Conservation (phyloP, 331 rosid species). For the Malus hybrid region DNA sequence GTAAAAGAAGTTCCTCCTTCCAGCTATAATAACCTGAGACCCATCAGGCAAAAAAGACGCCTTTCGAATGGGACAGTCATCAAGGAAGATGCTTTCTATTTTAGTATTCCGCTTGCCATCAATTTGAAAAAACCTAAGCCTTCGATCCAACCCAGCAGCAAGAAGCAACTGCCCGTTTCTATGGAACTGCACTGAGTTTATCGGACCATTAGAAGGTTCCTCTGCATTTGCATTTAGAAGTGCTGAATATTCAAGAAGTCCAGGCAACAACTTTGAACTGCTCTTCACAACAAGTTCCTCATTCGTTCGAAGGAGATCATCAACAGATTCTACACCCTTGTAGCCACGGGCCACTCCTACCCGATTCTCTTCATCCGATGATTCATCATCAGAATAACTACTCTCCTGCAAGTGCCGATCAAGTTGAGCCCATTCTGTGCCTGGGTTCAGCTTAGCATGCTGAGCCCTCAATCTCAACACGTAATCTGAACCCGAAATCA, state of each 20-base stretch:
- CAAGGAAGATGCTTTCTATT: conserved; percentile 61
- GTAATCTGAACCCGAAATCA: conserved; percentile 63
- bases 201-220: conserved; percentile 52
- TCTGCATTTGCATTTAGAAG: conserved; percentile 61
- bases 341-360: conserved; percentile 34
- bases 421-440: conserved; percentile 62
- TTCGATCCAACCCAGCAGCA: conserved; percentile 54
- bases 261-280: conserved; percentile 47
- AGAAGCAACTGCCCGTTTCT: conserved; percentile 59
- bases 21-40: conserved; percentile 57
- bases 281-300: conserved; percentile 67
- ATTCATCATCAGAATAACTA: conserved; percentile 42
- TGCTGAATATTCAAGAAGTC: conserved; percentile 51
- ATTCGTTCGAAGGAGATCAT: conserved; percentile 57
- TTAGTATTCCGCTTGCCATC: conserved; percentile 70
- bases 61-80: conserved; percentile 55
- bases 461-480: conserved; percentile 85
- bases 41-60: conserved; percentile 71
- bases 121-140: conserved; percentile 59
- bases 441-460: conserved; percentile 68
- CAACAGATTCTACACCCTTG: conserved; percentile 34
- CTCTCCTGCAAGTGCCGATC: conserved; percentile 26
- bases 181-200: conserved; percentile 64
- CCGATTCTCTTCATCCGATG: conserved; percentile 49
- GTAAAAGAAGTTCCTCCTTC: conserved; percentile 63